Evolutionary conservation across 805 yeast species (phyloP), one percentile per base, ranked within the genome.

Genomic region (Starmerella tilneyi): DNA sequence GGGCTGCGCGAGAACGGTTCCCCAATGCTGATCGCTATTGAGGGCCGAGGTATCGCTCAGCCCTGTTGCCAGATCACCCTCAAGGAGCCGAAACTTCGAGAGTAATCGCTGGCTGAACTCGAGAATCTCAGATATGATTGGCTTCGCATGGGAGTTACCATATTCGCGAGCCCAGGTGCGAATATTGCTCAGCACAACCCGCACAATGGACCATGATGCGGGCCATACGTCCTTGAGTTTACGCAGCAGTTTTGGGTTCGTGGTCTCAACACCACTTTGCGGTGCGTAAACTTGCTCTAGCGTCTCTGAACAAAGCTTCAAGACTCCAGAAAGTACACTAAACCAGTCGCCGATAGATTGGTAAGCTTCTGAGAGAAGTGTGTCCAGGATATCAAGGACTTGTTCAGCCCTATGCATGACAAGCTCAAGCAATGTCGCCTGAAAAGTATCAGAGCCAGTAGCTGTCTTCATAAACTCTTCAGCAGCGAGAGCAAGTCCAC

Each of bases 111-210:
- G 78, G 47, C 94, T 79, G 26, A 84, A 68, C 54, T 88, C 96
- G 41, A 89, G 68, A 0, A 84, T 79, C 58, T 85, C 95, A 59
- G 94, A 74, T 2, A 96, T 83, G 54, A 85, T 88, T 46, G 86
- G 94, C 34, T 79, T 73, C 54, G 84, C 67, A 41, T 72, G 73
- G 0, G 70, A 67, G 17, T 73, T 67, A 23, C 74, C 73, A 54
- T 77, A 79, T 29, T 65, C 63, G 2, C 70, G 63, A 0, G 96
- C 85, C 98, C 98, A 89, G 3, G 61, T 60, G 12, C 82, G 64
- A 1, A 94, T 84, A 45, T 74, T 72, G 33, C 68, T 67, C 53
- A 82, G 84, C 2, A 84, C 74, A 69, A 78, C 71, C 36, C 75
- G 74, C 46, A 89, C 63, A 50, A 84, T 81, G 12, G 57, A 56